These are phyloP conservation scores for Psilocybe cubensis DNA, from an alignment of 768 basidiomycete species.

Conservation along the genomic window DNA sequence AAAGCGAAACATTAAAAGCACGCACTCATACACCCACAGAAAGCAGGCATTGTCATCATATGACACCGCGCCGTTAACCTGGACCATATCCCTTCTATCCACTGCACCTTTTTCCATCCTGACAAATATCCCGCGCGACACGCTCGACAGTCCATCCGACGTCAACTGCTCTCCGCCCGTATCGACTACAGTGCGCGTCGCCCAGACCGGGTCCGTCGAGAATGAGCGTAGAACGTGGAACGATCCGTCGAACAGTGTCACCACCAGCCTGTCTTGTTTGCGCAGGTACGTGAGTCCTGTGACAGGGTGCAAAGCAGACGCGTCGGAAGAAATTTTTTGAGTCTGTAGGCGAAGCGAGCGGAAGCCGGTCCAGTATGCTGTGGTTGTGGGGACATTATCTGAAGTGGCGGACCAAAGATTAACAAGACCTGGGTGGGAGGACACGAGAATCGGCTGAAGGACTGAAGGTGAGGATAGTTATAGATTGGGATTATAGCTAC, in stretches of 20 bases:
- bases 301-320: conserved; percentile 60
- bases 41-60: conserved; percentile 60
- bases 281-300: conserved; percentile 62
- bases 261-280: conserved; percentile 52
- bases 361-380: conserved; percentile 49
- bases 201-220: conserved; percentile 48
- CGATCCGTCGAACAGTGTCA: conserved; percentile 73
- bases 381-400: conserved; percentile 17
- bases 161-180: conserved; percentile 27
- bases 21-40: conserved; percentile 79
- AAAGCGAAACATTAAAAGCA: conserved; percentile 13
- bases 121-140: conserved; percentile 53
- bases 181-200: conserved; percentile 7
- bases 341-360: conserved; percentile 46
- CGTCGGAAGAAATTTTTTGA: conserved; percentile 56
- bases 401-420: conserved; percentile 58
- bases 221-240: conserved; percentile 63
- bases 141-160: conserved; percentile 49
- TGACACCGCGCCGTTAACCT: conserved; percentile 59
- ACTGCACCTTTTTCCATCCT: conserved; percentile 45
- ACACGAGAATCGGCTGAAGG: conserved; percentile 62
- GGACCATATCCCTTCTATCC: conserved; percentile 54
- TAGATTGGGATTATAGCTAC: conserved; percentile 15
- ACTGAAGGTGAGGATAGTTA: not conserved
- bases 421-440: conserved; percentile 62